Percentiles rank a stretch among this genome's conserved stretches.
Evolutionary conservation across 2,329 filamentous ascomycete genomes (phyloP).

Genomic region (Sarocladium brachiariae): DNA sequence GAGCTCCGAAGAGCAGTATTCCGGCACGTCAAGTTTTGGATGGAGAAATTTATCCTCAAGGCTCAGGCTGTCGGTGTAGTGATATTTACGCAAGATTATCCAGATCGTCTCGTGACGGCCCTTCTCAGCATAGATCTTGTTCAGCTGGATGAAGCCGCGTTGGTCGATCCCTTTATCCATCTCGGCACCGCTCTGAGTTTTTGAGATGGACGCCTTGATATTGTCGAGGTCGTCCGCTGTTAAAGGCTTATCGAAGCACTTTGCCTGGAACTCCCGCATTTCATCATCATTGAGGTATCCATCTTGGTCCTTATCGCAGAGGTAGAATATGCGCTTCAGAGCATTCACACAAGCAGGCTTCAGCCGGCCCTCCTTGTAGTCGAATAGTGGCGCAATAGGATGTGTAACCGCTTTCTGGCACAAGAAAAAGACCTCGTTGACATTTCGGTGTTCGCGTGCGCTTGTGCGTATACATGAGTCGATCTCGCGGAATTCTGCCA

Average conservation of each 20-base stretch:
- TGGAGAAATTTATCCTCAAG: slow-evolving; percentile 86
- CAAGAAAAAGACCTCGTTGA: slow-evolving; percentile 94
- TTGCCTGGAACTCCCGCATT: slow-evolving; percentile 82
- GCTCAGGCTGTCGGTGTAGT: slow-evolving; percentile 92
- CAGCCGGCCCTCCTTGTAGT: slow-evolving; percentile 83
- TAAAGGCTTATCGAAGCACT: slow-evolving; percentile 85
- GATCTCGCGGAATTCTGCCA: slow-evolving; percentile 98
- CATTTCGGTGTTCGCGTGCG: slow-evolving; percentile 84
- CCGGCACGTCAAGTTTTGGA: slow-evolving; percentile 89
- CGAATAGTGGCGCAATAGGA: slow-evolving; percentile 91
- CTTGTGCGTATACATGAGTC: slow-evolving; percentile 96
- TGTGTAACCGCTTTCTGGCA: slow-evolving; percentile 98
- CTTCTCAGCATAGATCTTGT: slow-evolving; percentile 95
- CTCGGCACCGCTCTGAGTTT: slow-evolving; percentile 55
- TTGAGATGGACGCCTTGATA: slow-evolving; percentile 82
- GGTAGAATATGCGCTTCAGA: slow-evolving; percentile 83
- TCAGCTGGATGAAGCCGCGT: slow-evolving; percentile 78
- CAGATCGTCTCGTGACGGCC: slow-evolving; percentile 97
- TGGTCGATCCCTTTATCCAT: slow-evolving; percentile 70
- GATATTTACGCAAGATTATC: slow-evolving; percentile 91
- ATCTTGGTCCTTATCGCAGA: slow-evolving; percentile 95
- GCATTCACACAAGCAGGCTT: slow-evolving; percentile 88
- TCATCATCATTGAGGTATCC: slow-evolving; percentile 85
- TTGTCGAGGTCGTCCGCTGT: slow-evolving; percentile 76
- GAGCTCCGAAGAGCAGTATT: slow-evolving; percentile 86